These are phyloP conservation scores for Eucalyptus cloeziana DNA, from an alignment of 345 rosid genomes.

Conservation along the genomic window DNA sequence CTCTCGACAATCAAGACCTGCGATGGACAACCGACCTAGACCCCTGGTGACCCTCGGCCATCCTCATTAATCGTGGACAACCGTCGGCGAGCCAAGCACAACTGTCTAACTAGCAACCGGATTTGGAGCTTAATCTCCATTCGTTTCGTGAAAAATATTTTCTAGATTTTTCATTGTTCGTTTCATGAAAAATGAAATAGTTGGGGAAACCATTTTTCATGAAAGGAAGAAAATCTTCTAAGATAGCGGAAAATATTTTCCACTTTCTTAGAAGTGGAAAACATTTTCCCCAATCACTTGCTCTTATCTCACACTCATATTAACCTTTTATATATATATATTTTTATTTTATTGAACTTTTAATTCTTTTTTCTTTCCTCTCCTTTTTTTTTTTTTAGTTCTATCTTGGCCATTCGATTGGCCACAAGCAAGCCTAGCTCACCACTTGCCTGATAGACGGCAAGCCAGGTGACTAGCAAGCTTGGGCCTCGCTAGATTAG, in stretches of 20 bases:
- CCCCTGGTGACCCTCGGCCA: background rate
- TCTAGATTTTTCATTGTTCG: fast-evolving
- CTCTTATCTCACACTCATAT: too few species aligned
- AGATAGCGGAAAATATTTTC: too few species aligned
- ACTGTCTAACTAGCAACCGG: fast-evolving
- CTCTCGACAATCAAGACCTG: background rate
- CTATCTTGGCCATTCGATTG: fast-evolving
- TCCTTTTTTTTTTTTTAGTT: too few species aligned
- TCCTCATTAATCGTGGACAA: background rate
- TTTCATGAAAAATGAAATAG: fast-evolving
- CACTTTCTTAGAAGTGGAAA: too few species aligned
- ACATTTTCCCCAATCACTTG: too few species aligned
- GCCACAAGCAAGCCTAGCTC: too few species aligned
- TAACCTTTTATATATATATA: too few species aligned
- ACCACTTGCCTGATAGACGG: fast-evolving
- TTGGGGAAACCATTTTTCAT: too few species aligned
- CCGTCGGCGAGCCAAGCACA: background rate
- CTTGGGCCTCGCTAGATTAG: fast-evolving
- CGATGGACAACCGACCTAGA: background rate
- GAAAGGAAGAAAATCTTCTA: too few species aligned
- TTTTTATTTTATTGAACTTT: too few species aligned
- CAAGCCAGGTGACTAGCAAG: fast-evolving
- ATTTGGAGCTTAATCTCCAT: too few species aligned
- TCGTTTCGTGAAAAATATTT: fast-evolving
- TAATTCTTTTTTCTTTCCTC: too few species aligned